Conservation (phyloP, 345 rosid genomes). For the Odontarrhena argentea region DNA sequence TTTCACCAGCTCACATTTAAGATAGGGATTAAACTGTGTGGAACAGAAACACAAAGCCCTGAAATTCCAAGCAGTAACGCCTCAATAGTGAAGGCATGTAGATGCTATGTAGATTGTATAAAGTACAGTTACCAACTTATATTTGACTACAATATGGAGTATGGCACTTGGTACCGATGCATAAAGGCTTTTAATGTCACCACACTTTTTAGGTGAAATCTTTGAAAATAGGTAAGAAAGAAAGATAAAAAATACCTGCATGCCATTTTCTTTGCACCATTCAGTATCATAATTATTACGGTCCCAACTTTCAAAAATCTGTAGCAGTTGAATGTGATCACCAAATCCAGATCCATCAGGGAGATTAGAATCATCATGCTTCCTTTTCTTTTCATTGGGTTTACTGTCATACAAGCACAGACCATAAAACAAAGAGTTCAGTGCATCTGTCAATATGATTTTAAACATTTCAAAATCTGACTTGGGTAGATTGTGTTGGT, state of each 20-base stretch:
- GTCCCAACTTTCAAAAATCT: slow-evolving; percentile 85
- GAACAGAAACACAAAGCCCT: slow-evolving; percentile 8
- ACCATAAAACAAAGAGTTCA: slow-evolving; percentile 4
- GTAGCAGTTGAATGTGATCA: slow-evolving; percentile 91
- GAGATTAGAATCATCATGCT: slow-evolving; percentile 59
- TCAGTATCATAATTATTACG: slow-evolving; percentile 58
- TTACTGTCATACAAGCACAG: slow-evolving; percentile 50
- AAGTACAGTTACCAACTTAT: background rate
- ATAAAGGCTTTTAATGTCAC: slow-evolving; percentile 8
- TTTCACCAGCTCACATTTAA: background rate
- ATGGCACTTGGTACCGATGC: slow-evolving; percentile 2
- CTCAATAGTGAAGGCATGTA: background rate
- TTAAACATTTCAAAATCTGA: slow-evolving; percentile 25
- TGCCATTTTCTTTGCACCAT: slow-evolving; percentile 77
- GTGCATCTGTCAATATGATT: slow-evolving; percentile 18
- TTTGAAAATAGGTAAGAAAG: slow-evolving; percentile 12
- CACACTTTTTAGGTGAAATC: slow-evolving; percentile 15
- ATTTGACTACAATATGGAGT: slow-evolving; percentile 14
- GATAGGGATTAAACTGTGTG: slow-evolving; percentile 3
- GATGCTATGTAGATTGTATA: slow-evolving; percentile 3
- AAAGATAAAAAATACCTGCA: slow-evolving; percentile 60
- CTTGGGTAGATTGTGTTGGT: slow-evolving; percentile 1
- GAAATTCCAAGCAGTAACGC: background rate
- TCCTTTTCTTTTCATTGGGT: slow-evolving; percentile 78
- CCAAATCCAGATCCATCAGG: slow-evolving; percentile 96